phyloP scores from a whole-genome alignment of 129 eudicot species.

The Artemisia tridentata region DNA sequence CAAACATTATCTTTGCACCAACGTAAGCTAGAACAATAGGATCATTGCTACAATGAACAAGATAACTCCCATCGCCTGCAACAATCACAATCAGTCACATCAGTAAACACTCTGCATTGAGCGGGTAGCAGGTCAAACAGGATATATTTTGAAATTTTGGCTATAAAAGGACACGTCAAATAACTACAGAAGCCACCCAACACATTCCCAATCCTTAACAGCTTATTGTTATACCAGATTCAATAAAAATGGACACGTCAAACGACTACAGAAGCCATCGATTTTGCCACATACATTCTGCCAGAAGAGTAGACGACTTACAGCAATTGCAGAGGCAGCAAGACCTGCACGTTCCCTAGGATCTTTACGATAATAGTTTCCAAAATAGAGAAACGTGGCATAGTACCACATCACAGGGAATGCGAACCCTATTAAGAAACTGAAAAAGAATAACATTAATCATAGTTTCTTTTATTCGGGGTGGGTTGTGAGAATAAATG shows the following conservation, averaged over 20 bases:
- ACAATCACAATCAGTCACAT: constrained; percentile 23
- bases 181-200: no score
- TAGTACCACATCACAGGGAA: constrained; percentile 90
- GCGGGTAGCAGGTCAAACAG: neutral
- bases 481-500: neutral
- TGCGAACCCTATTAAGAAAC: constrained; percentile 71
- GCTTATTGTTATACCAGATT: neutral
- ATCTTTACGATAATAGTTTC: constrained; percentile 92
- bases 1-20: constrained; percentile 15
- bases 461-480: no score
- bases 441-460: constrained; percentile 21
- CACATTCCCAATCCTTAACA: neutral
- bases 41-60: constrained; percentile 54
- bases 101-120: constrained; percentile 9
- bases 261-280: no score
- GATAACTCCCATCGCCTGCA: constrained; percentile 85
- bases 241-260: neutral
- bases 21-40: constrained; percentile 40
- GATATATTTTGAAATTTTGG: no score
- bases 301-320: constrained; percentile 26
- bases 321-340: constrained; percentile 97
- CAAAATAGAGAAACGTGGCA: constrained; percentile 77
- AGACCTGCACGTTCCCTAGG: constrained; percentile 99
- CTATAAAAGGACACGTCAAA: no score
- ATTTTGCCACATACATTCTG: neutral